Conservation (phyloP, 176 grass and related monocot species). For the Zea luxurians region DNA sequence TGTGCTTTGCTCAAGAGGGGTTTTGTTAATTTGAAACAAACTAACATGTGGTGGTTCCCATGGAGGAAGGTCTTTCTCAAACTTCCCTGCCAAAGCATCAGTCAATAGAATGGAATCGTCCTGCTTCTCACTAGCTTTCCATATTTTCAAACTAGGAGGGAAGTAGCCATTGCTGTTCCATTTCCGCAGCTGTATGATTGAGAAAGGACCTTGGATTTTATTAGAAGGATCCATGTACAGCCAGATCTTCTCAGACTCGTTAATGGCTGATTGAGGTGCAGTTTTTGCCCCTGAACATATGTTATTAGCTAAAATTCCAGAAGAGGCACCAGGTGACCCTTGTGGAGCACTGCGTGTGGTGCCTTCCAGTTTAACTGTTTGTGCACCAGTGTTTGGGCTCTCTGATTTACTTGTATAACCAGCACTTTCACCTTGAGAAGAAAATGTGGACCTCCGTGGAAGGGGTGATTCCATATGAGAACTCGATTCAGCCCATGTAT, state of each 20-base stretch:
- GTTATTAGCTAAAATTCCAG: slow-evolving; percentile 39
- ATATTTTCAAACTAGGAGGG: slow-evolving; percentile 79
- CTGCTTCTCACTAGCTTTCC: slow-evolving; percentile 79
- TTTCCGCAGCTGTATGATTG: slow-evolving; percentile 86
- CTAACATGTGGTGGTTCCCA: slow-evolving; percentile 52
- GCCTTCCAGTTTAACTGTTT: slow-evolving; percentile 39
- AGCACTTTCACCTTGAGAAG: slow-evolving; percentile 45
- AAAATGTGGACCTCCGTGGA: slow-evolving; percentile 47
- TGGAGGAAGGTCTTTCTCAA: slow-evolving; percentile 73
- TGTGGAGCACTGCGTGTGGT: slow-evolving; percentile 32
- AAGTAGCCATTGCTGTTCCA: slow-evolving; percentile 93
- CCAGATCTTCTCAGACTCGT: slow-evolving; percentile 93
- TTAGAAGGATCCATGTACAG: slow-evolving; percentile 79
- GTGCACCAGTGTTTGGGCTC: slow-evolving; percentile 32
- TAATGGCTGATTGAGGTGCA: slow-evolving; percentile 38
- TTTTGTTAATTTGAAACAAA: slow-evolving; percentile 41
- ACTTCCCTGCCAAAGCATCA: slow-evolving; percentile 87
- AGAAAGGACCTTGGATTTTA: slow-evolving; percentile 96
- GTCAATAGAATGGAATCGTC: slow-evolving; percentile 80
- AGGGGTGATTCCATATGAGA: slow-evolving; percentile 51
- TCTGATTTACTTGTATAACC: slow-evolving; percentile 40
- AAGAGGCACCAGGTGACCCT: slow-evolving; percentile 31
- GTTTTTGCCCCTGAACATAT: slow-evolving; percentile 32
- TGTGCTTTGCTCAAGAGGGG: slow-evolving; percentile 28
- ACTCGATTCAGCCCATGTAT: slow-evolving; percentile 46